Base-by-base conservation (phyloP, 2,329 filamentous ascomycete genomes). In the Exophiala alcalophila region DNA sequence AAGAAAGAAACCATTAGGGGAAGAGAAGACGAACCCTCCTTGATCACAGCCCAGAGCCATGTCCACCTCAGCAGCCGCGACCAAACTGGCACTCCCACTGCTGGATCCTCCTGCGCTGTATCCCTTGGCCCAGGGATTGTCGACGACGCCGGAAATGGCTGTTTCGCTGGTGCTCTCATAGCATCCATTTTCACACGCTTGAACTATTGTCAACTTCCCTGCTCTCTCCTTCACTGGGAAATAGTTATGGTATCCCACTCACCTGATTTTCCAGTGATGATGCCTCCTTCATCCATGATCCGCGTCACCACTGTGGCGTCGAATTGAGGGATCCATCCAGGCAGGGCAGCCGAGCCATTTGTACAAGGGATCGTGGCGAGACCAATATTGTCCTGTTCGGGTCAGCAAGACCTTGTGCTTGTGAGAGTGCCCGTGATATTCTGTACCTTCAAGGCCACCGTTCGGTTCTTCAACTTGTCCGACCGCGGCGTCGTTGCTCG, bases 361-460 rank as follows among this genome's bases (percentile, higher is more conserved):
- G 67, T 65, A 12, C 67, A 61, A 9, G 68, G 67, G 18, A 74
- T 60, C 4, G 65, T 67, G 0, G 63, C 67, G 2, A 75, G 60
- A 4, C 64, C 64, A 9, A 73, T 65, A 44, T 73, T 74, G 55
- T 74, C 72, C 50, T 74, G n/a, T n/a, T n/a, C n/a, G n/a, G n/a
- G n/a, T 74, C 37, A 74, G n/a, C n/a, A n/a, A n/a, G n/a, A n/a
- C n/a, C n/a, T n/a, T n/a, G n/a, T n/a, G 53, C 44, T n/a, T 26
- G 8, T 8, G 24, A 26, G 24, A 26, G 24, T n/a, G n/a, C n/a
- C 24, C n/a, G 24, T 26, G 24, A 26, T 26, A 8, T 26, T n/a
- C n/a, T n/a, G n/a, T n/a, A n/a, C n/a, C n/a, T n/a, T n/a, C n/a
- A n/a, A n/a, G n/a, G n/a, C n/a, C n/a, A n/a, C n/a, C n/a, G n/a